Evolutionary conservation across 148 eudicot genomes (phyloP), one percentile per base, ranked within the genome.

Genomic region (Rhododendron ovatum): DNA sequence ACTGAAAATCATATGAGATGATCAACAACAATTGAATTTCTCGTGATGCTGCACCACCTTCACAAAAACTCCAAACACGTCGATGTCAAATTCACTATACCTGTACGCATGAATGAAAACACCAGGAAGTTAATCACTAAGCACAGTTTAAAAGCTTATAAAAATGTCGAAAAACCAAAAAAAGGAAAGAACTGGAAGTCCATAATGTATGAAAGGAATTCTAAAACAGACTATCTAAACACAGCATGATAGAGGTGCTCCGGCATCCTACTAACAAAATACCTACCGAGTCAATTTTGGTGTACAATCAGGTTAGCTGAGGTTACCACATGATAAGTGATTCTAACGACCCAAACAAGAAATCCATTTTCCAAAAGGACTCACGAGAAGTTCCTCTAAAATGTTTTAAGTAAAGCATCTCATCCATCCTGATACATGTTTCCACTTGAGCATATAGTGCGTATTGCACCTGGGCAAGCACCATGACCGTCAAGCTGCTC

Each of bases 1-100:
- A 63, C 37, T 41, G 37, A 84, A 84, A 69, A 43, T 53, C 78
- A 45, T 80, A 71, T 37, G 1, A 80, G 37, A 86, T 74, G 39
- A 81, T 48, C 85, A 77, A 83, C 30, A 26, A 24, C 77, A 51
- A 78, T 33, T 61, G 48, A 76, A 76, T 48, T 82, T 75, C 41
- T 43, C 22, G 10, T 9, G 78, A 76, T 1, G 78, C 51, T 48
- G 88, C n/a, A 37, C 51, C 69, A 74, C 78, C 78, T 45, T 8
- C 69, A 65, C 59, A 87, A 78, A 82, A 83, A 77, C 83, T 83
- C 85, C 35, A 20, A 75, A 87, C 78, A 74, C 28, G 53, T 69
- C 67, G 35, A 81, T 41, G 50, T 51, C 48, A 81, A 77, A 18
- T 83, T 76, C 17, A 15, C 61, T 59, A 53, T 77, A 48, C 88